These are phyloP conservation scores for Claviceps digitariae DNA, from an alignment of 2,329 filamentous ascomycete species.

Conservation along the genomic window DNA sequence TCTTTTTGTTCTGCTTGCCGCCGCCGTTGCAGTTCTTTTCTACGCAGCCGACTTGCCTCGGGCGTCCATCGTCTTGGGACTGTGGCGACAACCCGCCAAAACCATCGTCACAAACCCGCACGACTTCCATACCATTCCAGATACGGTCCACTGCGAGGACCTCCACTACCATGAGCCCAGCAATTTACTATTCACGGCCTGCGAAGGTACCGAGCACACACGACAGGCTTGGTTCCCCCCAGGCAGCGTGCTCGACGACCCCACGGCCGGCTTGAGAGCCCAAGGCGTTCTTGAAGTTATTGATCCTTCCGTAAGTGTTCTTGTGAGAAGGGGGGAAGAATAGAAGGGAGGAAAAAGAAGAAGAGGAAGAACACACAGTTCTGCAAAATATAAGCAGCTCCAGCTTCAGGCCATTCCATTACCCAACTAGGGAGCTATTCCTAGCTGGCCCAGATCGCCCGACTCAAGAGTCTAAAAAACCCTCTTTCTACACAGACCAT, in stretches of 20 bases:
- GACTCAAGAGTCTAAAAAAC: not conserved
- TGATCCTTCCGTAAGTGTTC: slow-evolving; percentile 32
- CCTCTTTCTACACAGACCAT: slow-evolving; percentile 8
- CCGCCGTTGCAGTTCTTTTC: slow-evolving; percentile 1
- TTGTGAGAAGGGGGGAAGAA: not conserved
- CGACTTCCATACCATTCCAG: slow-evolving; percentile 29
- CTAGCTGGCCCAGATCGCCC: not conserved
- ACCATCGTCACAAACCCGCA: slow-evolving; percentile 10
- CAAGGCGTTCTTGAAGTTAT: slow-evolving; percentile 37
- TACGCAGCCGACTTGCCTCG: slow-evolving; percentile 3
- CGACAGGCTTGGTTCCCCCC: slow-evolving; percentile 41
- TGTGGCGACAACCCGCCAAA: slow-evolving; percentile 13
- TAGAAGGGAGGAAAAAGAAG: not conserved
- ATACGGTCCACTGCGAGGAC: slow-evolving; percentile 46
- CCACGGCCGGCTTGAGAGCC: slow-evolving; percentile 20
- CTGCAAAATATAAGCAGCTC: not conserved
- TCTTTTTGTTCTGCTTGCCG: not conserved
- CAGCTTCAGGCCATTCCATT: not conserved
- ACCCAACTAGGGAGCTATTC: not conserved
- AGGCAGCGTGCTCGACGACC: slow-evolving; percentile 26
- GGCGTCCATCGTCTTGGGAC: slow-evolving; percentile 12
- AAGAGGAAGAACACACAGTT: not conserved
- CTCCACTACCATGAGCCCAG: slow-evolving; percentile 38
- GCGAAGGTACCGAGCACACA: slow-evolving; percentile 28
- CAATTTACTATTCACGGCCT: slow-evolving; percentile 41